Evolutionary conservation across 352 stramenopile species (phyloP).

Genomic region (Pilasporangium apinafurcum): DNA sequence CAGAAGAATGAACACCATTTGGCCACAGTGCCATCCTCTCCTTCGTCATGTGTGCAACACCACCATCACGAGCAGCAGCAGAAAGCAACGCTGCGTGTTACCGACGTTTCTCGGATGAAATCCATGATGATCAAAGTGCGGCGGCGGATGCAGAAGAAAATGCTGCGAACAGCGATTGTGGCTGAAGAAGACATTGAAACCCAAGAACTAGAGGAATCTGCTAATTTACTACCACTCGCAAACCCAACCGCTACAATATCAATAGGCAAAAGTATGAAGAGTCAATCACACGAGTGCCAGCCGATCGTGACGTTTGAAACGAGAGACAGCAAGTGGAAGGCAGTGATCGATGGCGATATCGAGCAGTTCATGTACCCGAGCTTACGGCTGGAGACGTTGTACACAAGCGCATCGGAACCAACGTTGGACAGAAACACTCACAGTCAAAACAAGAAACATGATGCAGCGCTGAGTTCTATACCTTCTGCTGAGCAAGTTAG

Average conservation of each 20-base stretch:
- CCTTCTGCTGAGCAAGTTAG: slow-evolving; percentile 30
- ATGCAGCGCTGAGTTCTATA: slow-evolving; percentile 1
- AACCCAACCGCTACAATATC: not conserved
- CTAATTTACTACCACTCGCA: not conserved
- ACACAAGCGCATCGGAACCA: slow-evolving; percentile 8
- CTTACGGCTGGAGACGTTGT: slow-evolving; percentile 45
- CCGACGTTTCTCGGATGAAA: slow-evolving; percentile 16
- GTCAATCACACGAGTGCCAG: slow-evolving; percentile 11
- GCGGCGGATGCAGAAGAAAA: slow-evolving; percentile 17
- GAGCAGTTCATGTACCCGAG: slow-evolving; percentile 77
- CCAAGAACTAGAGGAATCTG: not conserved
- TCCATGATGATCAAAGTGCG: slow-evolving; percentile 8
- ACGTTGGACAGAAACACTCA: not conserved
- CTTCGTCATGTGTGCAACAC: slow-evolving; percentile 9
- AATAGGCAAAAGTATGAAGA: not conserved
- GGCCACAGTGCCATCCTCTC: slow-evolving; percentile 4
- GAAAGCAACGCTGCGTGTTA: not conserved
- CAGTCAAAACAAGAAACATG: not conserved
- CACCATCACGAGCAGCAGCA: not conserved
- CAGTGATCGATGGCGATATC: slow-evolving; percentile 46
- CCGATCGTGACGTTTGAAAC: slow-evolving; percentile 49
- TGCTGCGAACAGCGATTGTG: slow-evolving; percentile 1
- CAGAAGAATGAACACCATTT: slow-evolving; percentile 2
- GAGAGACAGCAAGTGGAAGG: slow-evolving; percentile 49
- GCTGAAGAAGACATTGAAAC: not conserved